Evolutionary conservation across 2,329 filamentous ascomycete genomes (phyloP), one percentile per base, ranked within the genome.

Genomic region (Epichloe gansuensis): DNA sequence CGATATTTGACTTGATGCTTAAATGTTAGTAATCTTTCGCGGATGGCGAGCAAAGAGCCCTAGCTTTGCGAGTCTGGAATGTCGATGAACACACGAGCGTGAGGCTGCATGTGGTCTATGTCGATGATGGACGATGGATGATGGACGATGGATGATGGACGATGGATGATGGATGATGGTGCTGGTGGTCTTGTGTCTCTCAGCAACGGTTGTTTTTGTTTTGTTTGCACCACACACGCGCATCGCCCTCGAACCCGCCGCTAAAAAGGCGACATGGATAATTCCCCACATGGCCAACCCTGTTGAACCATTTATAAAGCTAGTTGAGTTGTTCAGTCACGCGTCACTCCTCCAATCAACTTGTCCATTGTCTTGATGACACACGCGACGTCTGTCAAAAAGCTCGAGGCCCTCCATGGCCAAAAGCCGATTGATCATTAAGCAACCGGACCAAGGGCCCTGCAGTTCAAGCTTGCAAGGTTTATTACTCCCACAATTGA

Each of bases 171-270:
- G 17, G 17, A 21, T 2, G 17, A 21, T 21, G 17, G 17, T 21
- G 17, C 17, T 21, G 17, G 17, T 21, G 17, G 50, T 48, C 56
- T 37, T 38, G 46, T 41, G 50, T 54, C 57, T 50, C 57, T 57
- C 45, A 54, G 57, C 57, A 59, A 59, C 48, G 21, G 49, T 52
- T 65, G 61, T 65, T 64, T 66, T 66, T 65, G 63, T 66, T 66
- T 66, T 66, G 57, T 63, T 65, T 35, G 48, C 46, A 42, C 47
- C 42, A 13, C n/a, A 56, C 56, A 56, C 59, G 63, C 57, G 49
- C 47, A 46, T 11, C 17, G 35, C 48, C 47, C 34, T 57, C 28
- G 8, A 31, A 31, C 8, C 8, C 3, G 28, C 28, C 8, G 28
- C 28, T 31, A 31, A 31, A 23, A 23, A 23, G 28, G 8, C 28